phyloP scores from a whole-genome alignment of 2,329 filamentous ascomycete genomes.

The Helotiales sp. region DNA sequence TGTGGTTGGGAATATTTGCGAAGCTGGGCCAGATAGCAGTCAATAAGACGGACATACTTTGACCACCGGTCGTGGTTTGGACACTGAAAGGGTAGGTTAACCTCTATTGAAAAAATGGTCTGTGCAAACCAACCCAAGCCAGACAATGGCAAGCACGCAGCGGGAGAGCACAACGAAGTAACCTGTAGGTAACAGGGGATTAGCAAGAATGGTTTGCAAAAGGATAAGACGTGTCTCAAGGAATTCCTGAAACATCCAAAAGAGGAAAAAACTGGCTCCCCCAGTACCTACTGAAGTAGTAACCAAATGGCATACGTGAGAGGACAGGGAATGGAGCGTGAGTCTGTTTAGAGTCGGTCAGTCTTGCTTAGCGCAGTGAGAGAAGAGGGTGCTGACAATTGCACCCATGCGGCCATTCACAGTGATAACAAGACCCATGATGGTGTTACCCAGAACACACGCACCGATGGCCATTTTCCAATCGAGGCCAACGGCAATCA shows the following conservation, averaged over 20 bases:
- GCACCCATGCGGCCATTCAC: slow-evolving; percentile 50
- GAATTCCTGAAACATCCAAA: too few species aligned
- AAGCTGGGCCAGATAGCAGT: slow-evolving; percentile 60
- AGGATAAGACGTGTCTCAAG: too few species aligned
- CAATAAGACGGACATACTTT: slow-evolving; percentile 52
- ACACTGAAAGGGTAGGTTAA: slow-evolving; percentile 50
- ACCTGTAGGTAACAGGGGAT: too few species aligned
- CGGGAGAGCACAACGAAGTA: slow-evolving; percentile 49
- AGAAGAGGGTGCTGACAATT: slow-evolving; percentile 23
- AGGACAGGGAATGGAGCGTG: slow-evolving; percentile 55
- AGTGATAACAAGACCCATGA: slow-evolving; percentile 46
- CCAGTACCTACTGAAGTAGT: slow-evolving; percentile 53
- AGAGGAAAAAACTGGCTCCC: too few species aligned
- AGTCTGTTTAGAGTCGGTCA: slow-evolving; percentile 36
- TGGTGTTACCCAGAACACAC: slow-evolving; percentile 49
- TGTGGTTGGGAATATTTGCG: slow-evolving; percentile 55
- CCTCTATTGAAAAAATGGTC: neutral
- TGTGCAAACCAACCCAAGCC: slow-evolving; percentile 52
- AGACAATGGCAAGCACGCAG: slow-evolving; percentile 54
- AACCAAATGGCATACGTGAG: slow-evolving; percentile 52
- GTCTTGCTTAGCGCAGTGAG: slow-evolving; percentile 13
- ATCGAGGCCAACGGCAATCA: slow-evolving; percentile 42
- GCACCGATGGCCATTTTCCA: slow-evolving; percentile 59
- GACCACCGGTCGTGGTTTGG: slow-evolving; percentile 67
- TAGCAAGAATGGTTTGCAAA: too few species aligned